Evolutionary conservation across 2,329 filamentous ascomycete species (phyloP).

Genomic region (Alternaria arborescens): DNA sequence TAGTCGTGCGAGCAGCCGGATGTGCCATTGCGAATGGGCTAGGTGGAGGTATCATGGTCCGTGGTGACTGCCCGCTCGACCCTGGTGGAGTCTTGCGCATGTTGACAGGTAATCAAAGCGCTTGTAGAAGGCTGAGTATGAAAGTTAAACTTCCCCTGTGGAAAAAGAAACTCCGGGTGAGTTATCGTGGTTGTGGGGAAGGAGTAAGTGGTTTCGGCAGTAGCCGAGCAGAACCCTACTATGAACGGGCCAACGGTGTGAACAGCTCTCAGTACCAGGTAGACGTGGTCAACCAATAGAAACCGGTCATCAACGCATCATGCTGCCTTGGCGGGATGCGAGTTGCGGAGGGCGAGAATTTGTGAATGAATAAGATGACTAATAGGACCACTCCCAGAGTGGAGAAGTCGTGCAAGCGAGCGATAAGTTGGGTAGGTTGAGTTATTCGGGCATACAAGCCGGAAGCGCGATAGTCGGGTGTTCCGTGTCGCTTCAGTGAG

Average conservation of each 20-base stretch:
- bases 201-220: slow-evolving; percentile 40
- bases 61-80: slow-evolving; percentile 46
- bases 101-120: slow-evolving; percentile 16
- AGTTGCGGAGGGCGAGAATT: slow-evolving; percentile 16
- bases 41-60: slow-evolving; percentile 44
- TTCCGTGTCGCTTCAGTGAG: slow-evolving; percentile 38
- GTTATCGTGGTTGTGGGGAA: slow-evolving; percentile 37
- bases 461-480: slow-evolving; percentile 32
- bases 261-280: slow-evolving; percentile 25
- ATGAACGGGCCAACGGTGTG: slow-evolving; percentile 37
- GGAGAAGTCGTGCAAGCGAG: slow-evolving; percentile 35
- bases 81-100: slow-evolving; percentile 46
- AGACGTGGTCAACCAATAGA: slow-evolving; percentile 36
- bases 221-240: slow-evolving; percentile 44
- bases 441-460: slow-evolving; percentile 33
- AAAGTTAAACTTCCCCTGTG: slow-evolving; percentile 7
- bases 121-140: slow-evolving; percentile 10
- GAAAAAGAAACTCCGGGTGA: slow-evolving; percentile 11
- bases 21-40: slow-evolving; percentile 44
- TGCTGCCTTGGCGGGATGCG: slow-evolving; percentile 31
- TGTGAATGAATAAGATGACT: slow-evolving; percentile 26
- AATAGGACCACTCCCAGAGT: slow-evolving; percentile 39
- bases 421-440: slow-evolving; percentile 29
- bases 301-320: slow-evolving; percentile 33
- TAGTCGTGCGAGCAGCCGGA: slow-evolving; percentile 33